Percentiles rank a stretch among this genome's conserved stretches.
These are phyloP conservation scores for Alnus rubra DNA, from an alignment of 306 rosid genomes.

Conservation along the genomic window DNA sequence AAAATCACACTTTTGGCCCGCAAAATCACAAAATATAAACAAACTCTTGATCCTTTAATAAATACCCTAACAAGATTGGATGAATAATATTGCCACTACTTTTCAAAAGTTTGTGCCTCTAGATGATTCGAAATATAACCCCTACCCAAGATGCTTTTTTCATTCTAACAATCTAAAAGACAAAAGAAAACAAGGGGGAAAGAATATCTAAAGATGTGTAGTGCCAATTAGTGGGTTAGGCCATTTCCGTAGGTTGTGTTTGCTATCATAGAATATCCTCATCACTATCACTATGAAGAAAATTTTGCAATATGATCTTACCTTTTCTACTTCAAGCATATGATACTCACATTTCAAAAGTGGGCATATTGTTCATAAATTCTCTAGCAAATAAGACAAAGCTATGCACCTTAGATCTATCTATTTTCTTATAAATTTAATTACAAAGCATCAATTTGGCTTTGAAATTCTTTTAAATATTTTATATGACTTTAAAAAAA, in stretches of 20 bases:
- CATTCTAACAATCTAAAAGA: conserved; percentile 23
- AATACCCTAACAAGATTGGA: no score
- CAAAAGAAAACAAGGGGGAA: not conserved
- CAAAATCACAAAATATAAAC: no score
- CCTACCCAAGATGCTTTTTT: conserved; percentile 33
- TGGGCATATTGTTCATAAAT: not conserved
- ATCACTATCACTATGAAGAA: not conserved
- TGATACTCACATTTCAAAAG: not conserved
- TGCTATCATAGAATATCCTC: not conserved
- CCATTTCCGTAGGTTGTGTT: conserved; percentile 12
- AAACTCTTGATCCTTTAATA: no score
- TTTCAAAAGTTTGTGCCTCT: conserved; percentile 26
- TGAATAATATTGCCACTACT: conserved; percentile 22
- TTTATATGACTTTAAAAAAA: not conserved
- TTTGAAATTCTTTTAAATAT: not conserved
- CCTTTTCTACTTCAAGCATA: not conserved
- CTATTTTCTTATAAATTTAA: not conserved
- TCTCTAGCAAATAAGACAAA: not conserved
- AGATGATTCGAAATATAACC: conserved; percentile 13
- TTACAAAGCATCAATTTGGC: not conserved
- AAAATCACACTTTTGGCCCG: no score
- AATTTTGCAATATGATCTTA: not conserved
- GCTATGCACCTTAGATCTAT: no score
- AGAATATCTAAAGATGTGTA: conserved; percentile 17
- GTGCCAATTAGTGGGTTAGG: conserved; percentile 44